Evolutionary conservation across 441 rosid genomes (phyloP).

Genomic region (Adansonia grandidieri): DNA sequence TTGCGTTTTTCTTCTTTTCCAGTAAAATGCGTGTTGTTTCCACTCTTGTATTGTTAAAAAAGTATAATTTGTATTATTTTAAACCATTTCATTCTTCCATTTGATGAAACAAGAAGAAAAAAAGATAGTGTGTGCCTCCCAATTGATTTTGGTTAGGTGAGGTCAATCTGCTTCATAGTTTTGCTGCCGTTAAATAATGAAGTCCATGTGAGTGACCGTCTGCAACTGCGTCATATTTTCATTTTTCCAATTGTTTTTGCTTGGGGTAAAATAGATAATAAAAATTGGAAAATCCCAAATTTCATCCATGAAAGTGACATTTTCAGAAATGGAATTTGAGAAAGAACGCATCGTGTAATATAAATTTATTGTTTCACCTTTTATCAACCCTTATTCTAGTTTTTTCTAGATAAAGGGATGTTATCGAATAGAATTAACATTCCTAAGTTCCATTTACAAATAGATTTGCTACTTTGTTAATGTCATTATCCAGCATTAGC

Average conservation of each 20-base stretch:
- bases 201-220: not conserved
- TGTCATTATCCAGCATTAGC: not conserved
- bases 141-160: not conserved
- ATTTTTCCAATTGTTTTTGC: not conserved
- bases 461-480: not conserved
- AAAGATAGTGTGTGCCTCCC: not conserved
- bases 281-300: not conserved
- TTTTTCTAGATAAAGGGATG: not conserved
- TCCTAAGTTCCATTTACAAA: not conserved
- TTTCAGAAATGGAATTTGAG: not conserved
- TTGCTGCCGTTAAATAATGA: not conserved
- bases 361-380: conserved; percentile 3
- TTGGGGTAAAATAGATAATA: not conserved
- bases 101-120: not conserved
- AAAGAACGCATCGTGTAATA: not conserved
- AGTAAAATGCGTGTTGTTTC: not conserved
- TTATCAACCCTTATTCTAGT: not conserved
- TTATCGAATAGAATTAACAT: conserved; percentile 14
- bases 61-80: not conserved
- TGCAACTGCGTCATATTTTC: not conserved
- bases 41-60: not conserved
- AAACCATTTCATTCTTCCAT: not conserved
- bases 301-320: conserved; percentile 5
- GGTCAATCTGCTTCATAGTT: not conserved
- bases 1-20: not conserved